phyloP scores from a whole-genome alignment of 108 stramenopile species.

The Chaetoceros muelleri region DNA sequence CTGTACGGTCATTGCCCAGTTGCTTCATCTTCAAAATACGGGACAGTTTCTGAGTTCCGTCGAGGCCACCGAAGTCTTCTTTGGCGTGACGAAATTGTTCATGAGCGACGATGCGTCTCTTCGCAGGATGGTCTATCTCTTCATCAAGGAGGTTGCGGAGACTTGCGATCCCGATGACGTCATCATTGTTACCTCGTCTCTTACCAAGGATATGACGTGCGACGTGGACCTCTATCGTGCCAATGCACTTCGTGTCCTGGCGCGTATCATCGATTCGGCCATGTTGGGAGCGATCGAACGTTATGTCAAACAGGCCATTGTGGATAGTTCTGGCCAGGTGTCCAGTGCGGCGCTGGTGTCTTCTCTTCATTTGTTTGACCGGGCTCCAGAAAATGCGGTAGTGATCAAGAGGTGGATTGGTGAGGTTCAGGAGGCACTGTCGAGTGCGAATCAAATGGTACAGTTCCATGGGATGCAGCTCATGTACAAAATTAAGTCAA shows the following conservation, averaged over 20 bases:
- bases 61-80: conserved; percentile 95
- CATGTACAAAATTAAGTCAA: conserved; percentile 96
- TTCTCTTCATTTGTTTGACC: conserved; percentile 66
- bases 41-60: conserved; percentile 60
- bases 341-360: conserved; percentile 92
- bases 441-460: conserved; percentile 93
- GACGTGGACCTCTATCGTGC: conserved; percentile 96
- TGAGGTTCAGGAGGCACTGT: conserved; percentile 90
- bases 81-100: conserved; percentile 99
- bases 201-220: conserved; percentile 99
- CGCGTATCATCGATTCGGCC: conserved; percentile 95
- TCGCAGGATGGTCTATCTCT: conserved; percentile 90
- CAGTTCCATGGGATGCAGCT: conserved; percentile 98
- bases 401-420: conserved; percentile 89
- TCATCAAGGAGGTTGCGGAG: conserved; percentile 99
- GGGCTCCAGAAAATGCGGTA: conserved; percentile 61
- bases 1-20: conserved; percentile 97
- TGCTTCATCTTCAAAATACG: conserved; percentile 84
- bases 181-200: conserved; percentile 95
- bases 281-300: conserved; percentile 98
- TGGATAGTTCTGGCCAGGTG: conserved; percentile 92
- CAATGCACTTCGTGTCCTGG: conserved; percentile 95
- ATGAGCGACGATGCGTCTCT: conserved; percentile 87
- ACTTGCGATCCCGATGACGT: conserved; percentile 97
- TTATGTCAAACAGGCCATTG: conserved; percentile 97